A percentile compares a stretch with the other conserved stretches of the same genome.
These are phyloP conservation scores for Russula sp. DNA, from an alignment of 768 basidiomycete genomes.

Conservation along the genomic window DNA sequence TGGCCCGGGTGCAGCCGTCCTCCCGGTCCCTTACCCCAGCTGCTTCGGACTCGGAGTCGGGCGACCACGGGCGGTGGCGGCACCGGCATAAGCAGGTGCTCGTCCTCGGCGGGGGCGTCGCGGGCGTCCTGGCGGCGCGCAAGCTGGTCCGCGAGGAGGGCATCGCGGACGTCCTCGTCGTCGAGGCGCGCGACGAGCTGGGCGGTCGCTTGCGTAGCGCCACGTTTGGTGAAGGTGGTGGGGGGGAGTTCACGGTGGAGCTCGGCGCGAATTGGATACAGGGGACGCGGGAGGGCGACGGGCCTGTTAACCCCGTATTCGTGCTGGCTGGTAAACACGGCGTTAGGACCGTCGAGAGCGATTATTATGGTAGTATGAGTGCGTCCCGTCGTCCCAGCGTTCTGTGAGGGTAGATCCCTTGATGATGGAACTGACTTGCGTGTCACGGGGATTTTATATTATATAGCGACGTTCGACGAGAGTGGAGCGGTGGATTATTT, in stretches of 20 bases:
- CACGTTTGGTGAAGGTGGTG: constrained; percentile 33
- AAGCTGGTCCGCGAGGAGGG: constrained; percentile 43
- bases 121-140: constrained; percentile 58
- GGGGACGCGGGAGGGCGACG: constrained; percentile 39
- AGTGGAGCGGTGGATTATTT: constrained; percentile 43
- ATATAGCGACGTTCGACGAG: constrained; percentile 44
- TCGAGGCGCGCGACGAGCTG: constrained; percentile 48
- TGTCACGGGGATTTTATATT: no score
- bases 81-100: constrained; percentile 34
- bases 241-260: constrained; percentile 36
- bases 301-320: constrained; percentile 52
- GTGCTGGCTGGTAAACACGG: constrained; percentile 46
- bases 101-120: constrained; percentile 59
- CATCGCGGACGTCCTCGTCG: constrained; percentile 49
- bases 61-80: no score
- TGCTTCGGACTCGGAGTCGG: no score
- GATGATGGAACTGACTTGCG: no score
- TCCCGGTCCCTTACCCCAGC: no score
- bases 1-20: no score
- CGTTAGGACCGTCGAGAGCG: constrained; percentile 39
- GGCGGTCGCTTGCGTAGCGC: constrained; percentile 50
- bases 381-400: constrained; percentile 6
- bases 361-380: constrained; percentile 27
- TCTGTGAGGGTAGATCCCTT: no score
- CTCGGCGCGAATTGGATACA: constrained; percentile 35